Evolutionary conservation across 192 early-diverging fungal species (phyloP), one percentile per base, ranked within the genome.

Genomic region (Podila minutissima): DNA sequence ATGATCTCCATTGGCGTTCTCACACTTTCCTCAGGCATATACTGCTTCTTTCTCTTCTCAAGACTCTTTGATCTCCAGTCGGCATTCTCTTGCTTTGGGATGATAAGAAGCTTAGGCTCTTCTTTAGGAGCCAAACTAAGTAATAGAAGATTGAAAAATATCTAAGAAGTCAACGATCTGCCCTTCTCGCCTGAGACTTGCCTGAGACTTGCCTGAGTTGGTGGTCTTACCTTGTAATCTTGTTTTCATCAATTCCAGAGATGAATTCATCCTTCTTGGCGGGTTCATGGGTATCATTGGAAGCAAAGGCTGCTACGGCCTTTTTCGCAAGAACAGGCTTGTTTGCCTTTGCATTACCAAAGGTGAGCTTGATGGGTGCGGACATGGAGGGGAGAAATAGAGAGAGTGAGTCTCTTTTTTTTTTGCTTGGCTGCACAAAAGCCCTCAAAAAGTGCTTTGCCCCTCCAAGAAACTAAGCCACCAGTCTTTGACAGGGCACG

Each of bases 201-300:
- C 8, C 24, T 12, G 13, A 13, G 41, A 17, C 24, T 5, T 24
- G 22, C 53, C 20, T 22, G 20, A 26, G 24, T 7, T 55, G 5
- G 53, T 55, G n/a, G n/a, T 55, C 13, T 55, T 83, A 88, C 85
- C 76, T 81, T 57, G 82, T 67, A 29, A 83, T 69, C 59, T 74
- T 85, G 46, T 88, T 88, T 46, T 77, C 86, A 62, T 87, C 86
- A 12, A 89, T 66, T 15, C 86, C 88, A 48, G 66, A 46, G 53
- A 89, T 75, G 26, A 83, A 66, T 51, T 89, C 86, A 20, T 77
- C 79, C 41, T 74, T 59, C 2, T 69, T 67, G 2, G 32, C 38
- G 12, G 71, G 65, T n/a, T 86, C 83, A 17, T 48, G 66, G 12
- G 81, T 74, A 17, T 85, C 87, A 46, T 86, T 70, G 58, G 74